Evolutionary conservation across 1,284 basidiomycete genomes (phyloP), one percentile per base, ranked within the genome.

Genomic region (Cystobasidiaceae sp.): DNA sequence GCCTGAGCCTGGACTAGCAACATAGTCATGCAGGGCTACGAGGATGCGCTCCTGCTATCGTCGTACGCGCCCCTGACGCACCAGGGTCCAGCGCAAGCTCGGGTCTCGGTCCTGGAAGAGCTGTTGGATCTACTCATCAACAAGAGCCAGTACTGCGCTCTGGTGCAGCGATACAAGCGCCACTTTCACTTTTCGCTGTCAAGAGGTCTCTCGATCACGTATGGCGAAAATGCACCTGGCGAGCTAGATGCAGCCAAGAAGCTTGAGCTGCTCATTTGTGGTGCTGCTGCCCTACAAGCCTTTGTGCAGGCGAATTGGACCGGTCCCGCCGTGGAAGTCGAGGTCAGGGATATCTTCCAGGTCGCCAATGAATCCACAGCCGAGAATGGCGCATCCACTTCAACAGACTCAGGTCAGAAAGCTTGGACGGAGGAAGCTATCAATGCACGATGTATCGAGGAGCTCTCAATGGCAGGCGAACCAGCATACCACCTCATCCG

Each of bases 291-390:
- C 61, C 80, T 97, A 28, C 90, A 96, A 70, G 85, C 89, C 0
- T 99, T 94, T 78, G 81, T 94, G 0, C 96, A 98, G 77, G 82
- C 82, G 37, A 99, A 99, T 78, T 99, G 92, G 92, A 97, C 93
- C 0, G 96, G 96, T 1, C 96, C 96, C 0, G 83, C 90, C 72
- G 81, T 96, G 44, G 80, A 86, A 67, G 75, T 92, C n/a, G 28
- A 70, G 48, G 66, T 77, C 39, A 19, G 75, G 8, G 75, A 77
- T 27, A 67, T 79, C 3, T 72, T 80, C 60, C n/a, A n/a, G n/a
- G n/a, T n/a, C n/a, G n/a, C n/a, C n/a, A 23, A n/a, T n/a, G n/a
- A n/a, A n/a, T n/a, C 3, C 6, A n/a, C n/a, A n/a, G 32, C 21
- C 13, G 54, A 28, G 23, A 41, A 41, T 19, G 54, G 32, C 17